phyloP scores from a whole-genome alignment of 768 basidiomycete species.

The Zangia roseola region DNA sequence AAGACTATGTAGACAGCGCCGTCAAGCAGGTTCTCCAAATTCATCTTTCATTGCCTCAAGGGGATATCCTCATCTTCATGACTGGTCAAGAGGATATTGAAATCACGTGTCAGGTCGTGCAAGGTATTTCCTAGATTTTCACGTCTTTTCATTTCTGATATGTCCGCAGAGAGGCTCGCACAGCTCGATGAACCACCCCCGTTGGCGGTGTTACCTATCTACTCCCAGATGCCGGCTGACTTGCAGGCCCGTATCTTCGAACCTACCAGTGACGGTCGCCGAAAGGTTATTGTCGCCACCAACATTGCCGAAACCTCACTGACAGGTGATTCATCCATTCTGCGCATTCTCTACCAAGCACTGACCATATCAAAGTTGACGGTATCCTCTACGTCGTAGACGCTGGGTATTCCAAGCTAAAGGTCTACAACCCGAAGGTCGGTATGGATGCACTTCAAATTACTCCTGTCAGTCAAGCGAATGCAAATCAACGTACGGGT shows the following conservation, averaged over 20 bases:
- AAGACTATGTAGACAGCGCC: constrained; percentile 97
- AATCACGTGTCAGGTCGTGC: constrained; percentile 90
- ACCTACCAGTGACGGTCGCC: constrained; percentile 86
- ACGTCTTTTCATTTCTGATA: background rate
- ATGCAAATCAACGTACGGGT: constrained; percentile 94
- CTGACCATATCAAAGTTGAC: constrained; percentile 59
- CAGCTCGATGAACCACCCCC: constrained; percentile 91
- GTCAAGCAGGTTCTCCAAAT: constrained; percentile 99
- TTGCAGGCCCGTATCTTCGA: constrained; percentile 98
- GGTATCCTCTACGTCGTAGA: constrained; percentile 98
- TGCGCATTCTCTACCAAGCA: background rate
- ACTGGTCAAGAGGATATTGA: constrained; percentile 99
- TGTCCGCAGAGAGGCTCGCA: constrained; percentile 71
- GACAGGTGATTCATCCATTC: constrained; percentile 56
- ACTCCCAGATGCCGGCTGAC: constrained; percentile 99
- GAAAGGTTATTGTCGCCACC: constrained; percentile 97
- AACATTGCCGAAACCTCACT: constrained; percentile 99
- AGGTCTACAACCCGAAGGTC: constrained; percentile 98
- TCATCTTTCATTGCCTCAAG: constrained; percentile 87
- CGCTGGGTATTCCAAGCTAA: constrained; percentile 94
- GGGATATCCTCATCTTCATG: constrained; percentile 98
- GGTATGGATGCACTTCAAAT: constrained; percentile 99
- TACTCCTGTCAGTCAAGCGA: constrained; percentile 98
- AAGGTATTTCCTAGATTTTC: constrained; percentile 50
- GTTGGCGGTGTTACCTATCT: constrained; percentile 92